Evolutionary conservation across 768 basidiomycete genomes (phyloP), one percentile per base, ranked within the genome.

Genomic region (Erythrobasidium yunnanense): DNA sequence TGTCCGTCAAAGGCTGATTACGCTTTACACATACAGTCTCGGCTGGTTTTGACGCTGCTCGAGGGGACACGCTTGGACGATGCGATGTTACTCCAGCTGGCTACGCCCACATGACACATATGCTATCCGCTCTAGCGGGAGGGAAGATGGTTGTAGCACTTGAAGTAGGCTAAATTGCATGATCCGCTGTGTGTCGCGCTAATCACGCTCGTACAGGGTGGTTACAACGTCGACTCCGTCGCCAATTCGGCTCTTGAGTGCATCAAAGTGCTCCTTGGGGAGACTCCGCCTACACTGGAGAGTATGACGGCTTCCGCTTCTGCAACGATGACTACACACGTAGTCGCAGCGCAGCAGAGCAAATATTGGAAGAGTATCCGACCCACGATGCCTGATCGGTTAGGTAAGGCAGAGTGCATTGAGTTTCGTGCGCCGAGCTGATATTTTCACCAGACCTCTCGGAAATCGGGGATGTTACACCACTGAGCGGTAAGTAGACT

Each of bases 91-190:
- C 88, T 3, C 95, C 95, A 0, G 82, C 84, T 18, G 95, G 92
- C 3, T 99, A 90, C 75, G 90, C 90, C 0, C 95, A 97, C 72
- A 97, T 99, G 92, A 95, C 95, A 4, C 88, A 96, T 73, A 93
- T 99, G 90, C 80, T 99, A 7, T 83, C 85, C 42, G 84, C 86
- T 22, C 80, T 99, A 18, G 93, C 93, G 23, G 82, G 83, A 6
- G 95, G 95, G 1, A 87, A 84, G 71, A 72, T 99, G 17, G 88
- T 93, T 11, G 90, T 93, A 30, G 92, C 90, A 1, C 82, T 99
- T 45, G 95, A 99, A 83, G 93, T 93, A 52, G 78, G 65, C 34
- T 29, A 34, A 35, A 32, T 60, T 35, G 27, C 45, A 27, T 5
- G 20, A 15, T 25, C 2, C 4, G 5, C 30, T 11, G 1, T 23